phyloP scores from a whole-genome alignment of 257 asterid species.

The Penstemon newberryi region DNA sequence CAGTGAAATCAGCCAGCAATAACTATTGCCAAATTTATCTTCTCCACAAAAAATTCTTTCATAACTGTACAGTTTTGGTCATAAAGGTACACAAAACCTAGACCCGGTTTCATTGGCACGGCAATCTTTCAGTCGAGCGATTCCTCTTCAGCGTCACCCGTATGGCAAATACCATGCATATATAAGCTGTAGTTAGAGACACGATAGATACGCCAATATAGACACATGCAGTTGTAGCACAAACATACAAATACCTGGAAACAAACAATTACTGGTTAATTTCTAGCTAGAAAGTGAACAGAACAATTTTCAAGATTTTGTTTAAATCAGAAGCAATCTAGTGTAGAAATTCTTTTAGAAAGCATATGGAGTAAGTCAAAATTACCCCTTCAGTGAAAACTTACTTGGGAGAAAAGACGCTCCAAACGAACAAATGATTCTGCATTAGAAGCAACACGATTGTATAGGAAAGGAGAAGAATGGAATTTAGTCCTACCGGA shows the following conservation, averaged over 20 bases:
- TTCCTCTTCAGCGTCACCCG: constrained; percentile 34
- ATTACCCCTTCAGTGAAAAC: constrained; percentile 18
- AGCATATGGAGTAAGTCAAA: too few species aligned
- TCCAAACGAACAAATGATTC: constrained; percentile 90
- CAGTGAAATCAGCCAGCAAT: too few species aligned
- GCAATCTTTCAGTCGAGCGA: constrained; percentile 12
- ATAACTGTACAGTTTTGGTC: background rate
- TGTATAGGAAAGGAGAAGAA: constrained; percentile 69
- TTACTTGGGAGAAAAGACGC: constrained; percentile 97
- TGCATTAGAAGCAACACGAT: constrained; percentile 70
- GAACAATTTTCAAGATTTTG: too few species aligned
- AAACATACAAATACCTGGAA: constrained; percentile 76
- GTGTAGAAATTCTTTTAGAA: too few species aligned
- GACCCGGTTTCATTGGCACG: background rate
- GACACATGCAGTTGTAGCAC: constrained; percentile 76
- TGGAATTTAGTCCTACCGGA: constrained; percentile 71
- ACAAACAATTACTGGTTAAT: background rate
- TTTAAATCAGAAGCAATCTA: background rate
- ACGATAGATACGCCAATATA: constrained; percentile 55
- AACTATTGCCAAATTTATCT: background rate
- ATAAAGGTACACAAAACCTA: background rate
- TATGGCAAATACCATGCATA: constrained; percentile 34
- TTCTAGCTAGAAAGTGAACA: background rate
- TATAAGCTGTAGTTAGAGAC: constrained; percentile 50
- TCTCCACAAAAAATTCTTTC: background rate